Evolutionary conservation across 495 filamentous ascomycete genomes (phyloP), one percentile per base, ranked within the genome.

Genomic region (Tuber borchii): DNA sequence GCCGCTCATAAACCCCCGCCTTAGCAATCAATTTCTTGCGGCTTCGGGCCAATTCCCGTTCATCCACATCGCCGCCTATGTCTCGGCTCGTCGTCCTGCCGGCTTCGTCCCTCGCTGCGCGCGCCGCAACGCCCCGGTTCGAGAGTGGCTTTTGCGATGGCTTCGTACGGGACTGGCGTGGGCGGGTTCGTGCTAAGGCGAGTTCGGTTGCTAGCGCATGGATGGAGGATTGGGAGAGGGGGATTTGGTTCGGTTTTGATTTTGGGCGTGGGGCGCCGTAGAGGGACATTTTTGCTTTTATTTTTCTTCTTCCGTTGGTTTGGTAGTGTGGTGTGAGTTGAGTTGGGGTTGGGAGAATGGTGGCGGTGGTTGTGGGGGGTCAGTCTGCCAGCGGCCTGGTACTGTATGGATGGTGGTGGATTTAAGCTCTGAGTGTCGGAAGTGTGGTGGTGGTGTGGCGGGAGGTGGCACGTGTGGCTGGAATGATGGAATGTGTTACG

Each of bases 11-110:
- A 31, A 94, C 82, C 6, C 90, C 88, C 68, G 91, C 93, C 84
- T 99, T 99, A 84, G 93, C 90, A 78, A 93, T 90, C 90, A 99
- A 91, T 73, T 89, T 91, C 69, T 90, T 87, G 80, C 91, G 91
- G 22, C 91, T 90, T 71, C 92, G 90, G 72, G 84, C 86, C 37
- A 79, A 82, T 73, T 87, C 85, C 16, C 51, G 71, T 34, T 82
- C 77, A 2, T 75, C 74, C n/a, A 76, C 19, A 0, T 51, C 70
- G 22, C 72, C 74, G 4, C 71, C 79, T 1, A 76, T 56, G 45
- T 72, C 74, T 19, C 46, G 75, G 14, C 40, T 74, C 31, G 71
- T 77, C 20, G 71, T 74, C 22, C 69, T 73, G 14, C 73, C 70
- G 1, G 71, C 71, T 17, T 74, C 68, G 61, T 83, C 81, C 26